Evolutionary conservation across 129 eudicot species (phyloP).

Genomic region (carrot (Daucus carota)): DH1_v3.0 NC_030384.2:43198001-43198500

Average conservation of each 20-base stretch:
- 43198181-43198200: neutral
- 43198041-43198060: neutral
- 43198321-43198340: neutral
- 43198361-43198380: neutral
- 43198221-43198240: neutral
- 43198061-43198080: neutral
- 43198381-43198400: neutral
- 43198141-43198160: no score
- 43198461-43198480: no score
- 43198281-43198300: no score
- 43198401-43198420: no score
- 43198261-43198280: no score
- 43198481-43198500: no score
- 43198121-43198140: neutral
- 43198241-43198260: neutral
- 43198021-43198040: neutral
- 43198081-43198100: neutral
- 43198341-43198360: neutral
- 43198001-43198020: neutral
- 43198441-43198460: neutral
- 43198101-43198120: neutral
- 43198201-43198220: neutral
- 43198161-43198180: neutral
- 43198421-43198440: no score
- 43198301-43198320: neutral